Conservation (phyloP, 2,329 filamentous ascomycete species). For the Pseudomassariella vexata region DNA sequence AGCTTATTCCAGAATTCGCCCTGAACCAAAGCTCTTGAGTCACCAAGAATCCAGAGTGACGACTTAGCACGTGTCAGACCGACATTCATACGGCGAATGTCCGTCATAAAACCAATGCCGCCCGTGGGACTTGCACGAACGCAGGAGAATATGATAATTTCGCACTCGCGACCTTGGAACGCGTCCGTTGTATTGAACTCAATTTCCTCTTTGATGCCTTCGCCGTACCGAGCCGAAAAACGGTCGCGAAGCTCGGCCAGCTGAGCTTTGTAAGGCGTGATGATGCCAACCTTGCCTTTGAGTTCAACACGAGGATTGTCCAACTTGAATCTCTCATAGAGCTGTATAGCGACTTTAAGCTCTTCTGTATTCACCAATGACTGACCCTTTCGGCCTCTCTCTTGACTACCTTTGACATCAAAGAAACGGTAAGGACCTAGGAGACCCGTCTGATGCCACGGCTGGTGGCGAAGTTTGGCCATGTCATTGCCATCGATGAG, state of each 20-base stretch:
- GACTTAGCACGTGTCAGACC: constrained; percentile 95
- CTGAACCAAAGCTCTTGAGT: constrained; percentile 77
- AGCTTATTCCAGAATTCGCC: constrained; percentile 88
- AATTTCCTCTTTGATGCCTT: constrained; percentile 67
- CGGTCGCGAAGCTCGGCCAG: constrained; percentile 70
- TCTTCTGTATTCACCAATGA: constrained; percentile 88
- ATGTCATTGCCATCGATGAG: constrained; percentile 83
- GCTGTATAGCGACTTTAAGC: constrained; percentile 75
- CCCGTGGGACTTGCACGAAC: constrained; percentile 86
- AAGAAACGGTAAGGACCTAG: constrained; percentile 96
- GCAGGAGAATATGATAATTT: constrained; percentile 98
- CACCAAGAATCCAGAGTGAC: constrained; percentile 92
- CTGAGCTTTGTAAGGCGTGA: constrained; percentile 96
- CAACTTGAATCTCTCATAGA: constrained; percentile 72
- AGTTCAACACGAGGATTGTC: constrained; percentile 69
- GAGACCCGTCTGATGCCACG: constrained; percentile 79
- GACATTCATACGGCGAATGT: constrained; percentile 99
- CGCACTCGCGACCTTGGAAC: constrained; percentile 93
- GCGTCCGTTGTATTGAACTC: constrained; percentile 99
- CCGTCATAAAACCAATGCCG: constrained; percentile 97
- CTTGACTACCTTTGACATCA: constrained; percentile 85
- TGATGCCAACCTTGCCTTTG: constrained; percentile 84
- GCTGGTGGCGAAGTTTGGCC: constrained; percentile 65
- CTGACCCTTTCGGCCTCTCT: constrained; percentile 73
- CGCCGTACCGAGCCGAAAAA: constrained; percentile 69